A percentile compares a stretch with the other conserved stretches of the same genome.
Evolutionary conservation across 1,284 basidiomycete genomes (phyloP).

Genomic region (Pyrrhoderma noxium): DNA sequence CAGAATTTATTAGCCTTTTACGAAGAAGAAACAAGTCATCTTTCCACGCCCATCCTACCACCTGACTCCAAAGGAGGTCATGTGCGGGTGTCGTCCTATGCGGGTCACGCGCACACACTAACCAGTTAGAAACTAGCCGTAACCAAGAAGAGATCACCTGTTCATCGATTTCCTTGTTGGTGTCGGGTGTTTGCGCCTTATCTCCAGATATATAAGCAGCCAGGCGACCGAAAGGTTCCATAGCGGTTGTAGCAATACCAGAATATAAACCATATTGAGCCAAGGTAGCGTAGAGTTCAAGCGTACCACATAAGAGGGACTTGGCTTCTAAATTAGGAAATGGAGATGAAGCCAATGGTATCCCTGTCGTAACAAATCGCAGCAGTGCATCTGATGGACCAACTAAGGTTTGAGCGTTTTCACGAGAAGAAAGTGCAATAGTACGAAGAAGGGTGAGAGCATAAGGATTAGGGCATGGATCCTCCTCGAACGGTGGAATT

Average conservation of each 20-base stretch:
- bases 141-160: conserved; percentile 43
- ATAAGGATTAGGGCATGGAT: conserved; percentile 38
- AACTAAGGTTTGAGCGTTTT: conserved; percentile 54
- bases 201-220: conserved; percentile 32
- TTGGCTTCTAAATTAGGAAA: conserved; percentile 24
- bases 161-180: conserved; percentile 28
- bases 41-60: conserved; percentile 70
- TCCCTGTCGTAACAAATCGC: conserved; percentile 64
- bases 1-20: conserved; percentile 7
- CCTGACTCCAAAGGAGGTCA: conserved; percentile 86
- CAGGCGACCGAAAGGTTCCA: conserved; percentile 44
- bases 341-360: conserved; percentile 38
- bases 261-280: conserved; percentile 75
- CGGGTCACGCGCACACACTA: conserved; percentile 78
- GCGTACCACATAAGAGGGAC: conserved; percentile 46
- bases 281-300: conserved; percentile 62
- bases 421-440: conserved; percentile 58
- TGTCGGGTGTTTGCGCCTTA: conserved; percentile 23
- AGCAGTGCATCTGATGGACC: conserved; percentile 61
- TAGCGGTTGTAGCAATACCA: conserved; percentile 56
- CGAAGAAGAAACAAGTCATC: conserved; percentile 40
- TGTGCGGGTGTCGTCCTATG: conserved; percentile 82
- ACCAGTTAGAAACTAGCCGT: conserved; percentile 64
- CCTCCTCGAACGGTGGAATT: conserved; percentile 31
- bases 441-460: conserved; percentile 55